Evolutionary conservation across 306 rosid genomes (phyloP), one percentile per base, ranked within the genome.

Genomic region (Quercus variabilis): DNA sequence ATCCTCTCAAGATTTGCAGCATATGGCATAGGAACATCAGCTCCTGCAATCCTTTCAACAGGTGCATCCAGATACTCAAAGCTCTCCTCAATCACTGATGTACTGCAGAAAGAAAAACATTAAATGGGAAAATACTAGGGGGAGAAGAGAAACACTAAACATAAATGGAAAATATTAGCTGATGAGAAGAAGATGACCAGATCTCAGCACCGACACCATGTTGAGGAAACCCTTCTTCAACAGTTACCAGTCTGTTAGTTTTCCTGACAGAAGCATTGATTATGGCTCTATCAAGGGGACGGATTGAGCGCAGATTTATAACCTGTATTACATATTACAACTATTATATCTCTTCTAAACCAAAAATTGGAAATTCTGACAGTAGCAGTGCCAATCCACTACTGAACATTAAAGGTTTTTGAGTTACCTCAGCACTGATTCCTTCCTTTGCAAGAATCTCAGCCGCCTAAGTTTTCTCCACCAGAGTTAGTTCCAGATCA

Each of bases 221-320:
- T 92, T 96, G 98, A 82, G 99, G 99, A 87, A 91, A 91, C 71
- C 99, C 99, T 93, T 96, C 99, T 87, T 96, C 99, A 78, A 96
- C 93, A 26, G 99, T 96, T 69, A 96, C 89, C 51, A 96, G 78
- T 80, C 97, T 90, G 88, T 89, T 93, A 80, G 99, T 96, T 87
- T 96, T 96, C 88, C 97, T 87, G 18, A 96, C 99, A 49, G 99
- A 96, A 60, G 96, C 78, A 78, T 96, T 93, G 81, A 96, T 93
- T 14, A 97, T 91, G 71, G 92, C 67, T 83, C 96, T 91, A 86
- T 96, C 99, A 55, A 96, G 91, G 7, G 99, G 99, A 26, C 99
- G 92, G 85, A 96, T 96, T 25, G 99, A 90, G 33, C 99, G 92
- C 86, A 96, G 83, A 79, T 96, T 96, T 77, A 96, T 90, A 69